phyloP scores from a whole-genome alignment of 1,284 basidiomycete species.

The Mycena citricolor region DNA sequence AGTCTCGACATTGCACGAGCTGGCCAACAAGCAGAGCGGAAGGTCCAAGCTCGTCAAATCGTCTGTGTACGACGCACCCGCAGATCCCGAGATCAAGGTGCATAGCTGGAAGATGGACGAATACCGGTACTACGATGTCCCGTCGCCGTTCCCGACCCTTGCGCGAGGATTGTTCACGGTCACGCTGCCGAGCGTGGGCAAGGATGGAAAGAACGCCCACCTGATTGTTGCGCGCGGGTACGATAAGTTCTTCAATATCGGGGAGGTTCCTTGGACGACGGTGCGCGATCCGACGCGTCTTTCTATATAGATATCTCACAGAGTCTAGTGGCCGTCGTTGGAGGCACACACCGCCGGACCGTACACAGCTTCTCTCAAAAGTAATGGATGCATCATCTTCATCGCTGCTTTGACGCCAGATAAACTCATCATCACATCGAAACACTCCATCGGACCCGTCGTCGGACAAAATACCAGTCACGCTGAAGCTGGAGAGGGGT shows the following conservation, averaged over 20 bases:
- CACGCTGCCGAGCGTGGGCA: slow-evolving; percentile 30
- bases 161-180: slow-evolving; percentile 90
- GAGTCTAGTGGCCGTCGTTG: slow-evolving; percentile 74
- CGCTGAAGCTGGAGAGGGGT: slow-evolving; percentile 77
- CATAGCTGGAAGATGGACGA: slow-evolving; percentile 97
- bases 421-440: slow-evolving; percentile 87
- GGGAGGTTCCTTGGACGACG: slow-evolving; percentile 92
- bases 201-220: slow-evolving; percentile 32
- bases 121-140: slow-evolving; percentile 86
- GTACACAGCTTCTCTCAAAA: slow-evolving; percentile 91
- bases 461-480: slow-evolving; percentile 50
- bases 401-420: slow-evolving; percentile 80
- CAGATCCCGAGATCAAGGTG: slow-evolving; percentile 53
- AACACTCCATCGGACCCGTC: slow-evolving; percentile 78
- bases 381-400: slow-evolving; percentile 98
- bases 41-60: slow-evolving; percentile 62
- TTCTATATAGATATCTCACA: neutral
- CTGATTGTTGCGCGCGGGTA: slow-evolving; percentile 91
- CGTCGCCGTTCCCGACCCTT: slow-evolving; percentile 88
- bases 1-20: slow-evolving; percentile 47
- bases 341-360: slow-evolving; percentile 73
- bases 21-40: slow-evolving; percentile 51
- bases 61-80: slow-evolving; percentile 43
- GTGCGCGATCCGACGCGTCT: slow-evolving; percentile 46
- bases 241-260: slow-evolving; percentile 99